Base-by-base conservation (phyloP, 1,284 basidiomycete species). In the Leccinum pachyderme region DNA sequence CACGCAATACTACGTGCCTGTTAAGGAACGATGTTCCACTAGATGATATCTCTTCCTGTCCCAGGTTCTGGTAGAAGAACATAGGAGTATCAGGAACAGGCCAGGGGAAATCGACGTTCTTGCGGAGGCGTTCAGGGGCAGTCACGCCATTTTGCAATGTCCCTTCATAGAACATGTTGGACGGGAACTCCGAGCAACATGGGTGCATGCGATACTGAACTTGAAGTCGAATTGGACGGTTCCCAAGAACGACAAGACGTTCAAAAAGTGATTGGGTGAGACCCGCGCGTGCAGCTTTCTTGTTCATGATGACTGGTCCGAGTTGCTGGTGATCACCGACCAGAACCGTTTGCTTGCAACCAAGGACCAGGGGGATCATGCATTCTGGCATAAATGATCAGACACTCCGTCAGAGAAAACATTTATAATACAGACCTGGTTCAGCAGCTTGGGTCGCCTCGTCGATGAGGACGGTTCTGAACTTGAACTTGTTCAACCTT, bases 181-280 rank as follows among this genome's bases (percentile, higher is more conserved):
- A 97, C 1, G 97, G 96, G 77, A 99, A 99, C 73, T 99, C 95
- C 48, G 97, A 98, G 47, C 99, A 80, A 73, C 96, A 98, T 13
- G 97, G 97, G 72, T 99, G 97, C 97, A 99, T 99, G 72, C 97
- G 95, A 71, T 99, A 99, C 75, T 99, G 97, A 45, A 99, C 97
- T 76, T 99, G 95, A 33, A 99, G 83, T 59, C 97, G 94, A 66
- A 99, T 99, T 18, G 97, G 97, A 25, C 94, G 85, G 73, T 99
- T 99, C 47, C 91, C 89, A 53, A 99, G 87, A 49, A 98, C 82
- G 61, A 99, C 95, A 50, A 99, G 86, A 37, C 97, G 90, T 73
- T 99, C 97, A 67, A 99, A 99, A 25, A 99, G 86, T 1, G 95
- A 98, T 71, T 98, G 95, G 0, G 95, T 98, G 44, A 99, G 81